These are phyloP conservation scores for Aspergillus nidulans DNA, from an alignment of 495 filamentous ascomycete species.

Conservation along the genomic window DNA sequence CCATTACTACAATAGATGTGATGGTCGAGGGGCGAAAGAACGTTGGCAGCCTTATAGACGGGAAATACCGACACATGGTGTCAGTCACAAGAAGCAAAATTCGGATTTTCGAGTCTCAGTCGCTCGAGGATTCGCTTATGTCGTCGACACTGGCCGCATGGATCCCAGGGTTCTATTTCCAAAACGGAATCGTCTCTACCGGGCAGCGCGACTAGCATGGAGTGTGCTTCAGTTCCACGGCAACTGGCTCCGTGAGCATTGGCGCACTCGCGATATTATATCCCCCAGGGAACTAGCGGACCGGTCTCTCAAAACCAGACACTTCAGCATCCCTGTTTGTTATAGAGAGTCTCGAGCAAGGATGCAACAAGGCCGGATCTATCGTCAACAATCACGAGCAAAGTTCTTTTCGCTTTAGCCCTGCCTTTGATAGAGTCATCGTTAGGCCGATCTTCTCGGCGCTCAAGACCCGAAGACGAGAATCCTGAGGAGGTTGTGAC, in stretches of 20 bases:
- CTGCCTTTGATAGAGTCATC: conserved; percentile 32
- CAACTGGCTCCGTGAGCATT: conserved; percentile 27
- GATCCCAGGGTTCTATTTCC: not conserved
- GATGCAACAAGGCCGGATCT: not conserved
- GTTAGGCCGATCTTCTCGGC: conserved; percentile 24
- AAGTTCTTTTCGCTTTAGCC: conserved; percentile 27
- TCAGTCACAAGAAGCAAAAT: not conserved
- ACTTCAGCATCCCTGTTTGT: not conserved
- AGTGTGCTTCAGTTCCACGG: conserved; percentile 32
- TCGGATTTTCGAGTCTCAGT: not conserved
- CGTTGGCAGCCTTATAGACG: not conserved
- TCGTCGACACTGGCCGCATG: not conserved
- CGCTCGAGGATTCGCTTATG: not conserved
- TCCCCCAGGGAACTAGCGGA: conserved; percentile 3
- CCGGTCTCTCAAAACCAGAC: not conserved
- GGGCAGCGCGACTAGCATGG: conserved; percentile 29
- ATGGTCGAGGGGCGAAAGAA: not conserved
- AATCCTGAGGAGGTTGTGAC: conserved; percentile 16
- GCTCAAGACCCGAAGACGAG: conserved; percentile 21
- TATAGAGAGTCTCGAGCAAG: not conserved
- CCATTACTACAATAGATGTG: not conserved
- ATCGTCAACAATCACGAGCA: conserved; percentile 15
- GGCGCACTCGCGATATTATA: conserved; percentile 25
- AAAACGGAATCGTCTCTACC: conserved; percentile 20
- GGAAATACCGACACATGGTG: not conserved